Evolutionary conservation across 139 green algal species (phyloP).

Genomic region (Chlamydomonas incerta): DNA sequence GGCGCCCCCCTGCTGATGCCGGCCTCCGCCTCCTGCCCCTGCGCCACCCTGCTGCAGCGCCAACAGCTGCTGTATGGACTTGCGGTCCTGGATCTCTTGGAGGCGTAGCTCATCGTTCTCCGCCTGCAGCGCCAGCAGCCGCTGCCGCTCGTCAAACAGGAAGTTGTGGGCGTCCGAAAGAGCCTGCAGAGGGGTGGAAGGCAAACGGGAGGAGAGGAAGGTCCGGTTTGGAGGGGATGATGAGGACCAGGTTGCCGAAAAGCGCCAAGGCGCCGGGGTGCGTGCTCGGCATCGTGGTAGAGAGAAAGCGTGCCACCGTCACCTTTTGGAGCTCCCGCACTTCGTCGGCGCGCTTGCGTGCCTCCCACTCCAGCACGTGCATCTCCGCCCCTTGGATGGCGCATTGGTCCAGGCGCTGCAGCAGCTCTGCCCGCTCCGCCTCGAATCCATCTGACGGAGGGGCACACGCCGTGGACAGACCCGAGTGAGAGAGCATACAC

Average conservation of each 20-base stretch:
- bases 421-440: constrained; percentile 74
- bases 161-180: constrained; percentile 85
- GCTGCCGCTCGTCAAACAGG: constrained; percentile 89
- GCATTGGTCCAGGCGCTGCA: constrained; percentile 73
- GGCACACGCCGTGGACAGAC: no score
- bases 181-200: constrained; percentile 62
- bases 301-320: no score
- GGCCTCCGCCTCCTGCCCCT: neutral
- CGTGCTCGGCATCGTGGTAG: no score
- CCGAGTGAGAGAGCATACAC: no score
- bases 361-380: constrained; percentile 79
- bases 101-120: constrained; percentile 88
- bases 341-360: constrained; percentile 79
- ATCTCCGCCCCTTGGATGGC: constrained; percentile 58
- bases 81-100: constrained; percentile 73
- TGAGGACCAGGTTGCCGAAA: no score
- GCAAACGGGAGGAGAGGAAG: neutral
- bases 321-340: constrained; percentile 89
- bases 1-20: no score
- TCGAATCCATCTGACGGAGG: constrained; percentile 89
- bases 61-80: constrained; percentile 86
- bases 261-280: no score
- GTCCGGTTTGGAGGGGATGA: no score
- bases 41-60: constrained; percentile 42
- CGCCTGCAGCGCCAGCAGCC: constrained; percentile 81